phyloP scores from a whole-genome alignment of 345 rosid species.

The Capsella bursapastoris region DNA sequence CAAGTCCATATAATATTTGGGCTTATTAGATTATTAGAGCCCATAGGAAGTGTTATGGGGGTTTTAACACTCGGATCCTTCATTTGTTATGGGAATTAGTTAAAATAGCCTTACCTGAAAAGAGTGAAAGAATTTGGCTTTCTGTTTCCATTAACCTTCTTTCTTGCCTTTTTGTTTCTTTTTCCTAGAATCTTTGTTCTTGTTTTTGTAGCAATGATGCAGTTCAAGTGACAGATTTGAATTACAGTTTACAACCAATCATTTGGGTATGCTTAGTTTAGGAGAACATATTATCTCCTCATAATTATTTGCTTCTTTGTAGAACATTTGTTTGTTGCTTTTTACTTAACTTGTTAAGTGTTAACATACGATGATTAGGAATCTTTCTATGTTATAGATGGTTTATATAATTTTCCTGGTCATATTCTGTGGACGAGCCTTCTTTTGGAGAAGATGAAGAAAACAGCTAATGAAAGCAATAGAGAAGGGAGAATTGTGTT shows the following conservation, averaged over 20 bases:
- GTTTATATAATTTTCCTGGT: constrained; percentile 44
- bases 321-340: background rate
- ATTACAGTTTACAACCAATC: constrained; percentile 64
- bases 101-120: no score
- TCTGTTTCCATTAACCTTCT: no score
- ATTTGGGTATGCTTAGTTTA: constrained; percentile 49
- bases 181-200: background rate
- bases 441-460: constrained; percentile 75
- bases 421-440: constrained; percentile 75
- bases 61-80: no score
- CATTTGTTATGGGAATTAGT: no score
- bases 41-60: no score
- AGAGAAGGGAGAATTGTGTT: constrained; percentile 82
- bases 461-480: constrained; percentile 57
- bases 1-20: no score
- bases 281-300: background rate
- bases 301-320: background rate
- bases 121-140: no score
- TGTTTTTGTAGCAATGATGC: constrained; percentile 61
- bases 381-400: background rate
- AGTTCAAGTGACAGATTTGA: constrained; percentile 60
- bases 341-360: background rate
- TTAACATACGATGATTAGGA: background rate
- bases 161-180: no score
- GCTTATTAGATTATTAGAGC: no score